Evolutionary conservation across 2,329 filamentous ascomycete species (phyloP).

Genomic region (Alternaria alternata): DNA sequence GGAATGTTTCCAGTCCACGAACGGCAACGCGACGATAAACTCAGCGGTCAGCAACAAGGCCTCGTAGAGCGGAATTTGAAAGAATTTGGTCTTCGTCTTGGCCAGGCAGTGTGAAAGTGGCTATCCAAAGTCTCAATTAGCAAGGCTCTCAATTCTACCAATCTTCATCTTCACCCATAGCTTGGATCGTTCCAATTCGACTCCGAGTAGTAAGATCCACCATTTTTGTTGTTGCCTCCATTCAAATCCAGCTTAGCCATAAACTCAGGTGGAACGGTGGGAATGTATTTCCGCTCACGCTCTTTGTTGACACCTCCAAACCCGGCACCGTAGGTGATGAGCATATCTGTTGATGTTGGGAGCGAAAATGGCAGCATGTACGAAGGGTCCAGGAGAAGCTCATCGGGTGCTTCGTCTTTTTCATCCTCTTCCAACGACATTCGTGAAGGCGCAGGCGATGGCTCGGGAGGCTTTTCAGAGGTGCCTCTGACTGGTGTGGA

Average conservation of each 20-base stretch:
- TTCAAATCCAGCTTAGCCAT: constrained; percentile 80
- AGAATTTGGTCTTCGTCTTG: constrained; percentile 10
- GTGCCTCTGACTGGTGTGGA: constrained; percentile 43
- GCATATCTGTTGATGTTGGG: constrained; percentile 96
- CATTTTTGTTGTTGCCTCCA: constrained; percentile 48
- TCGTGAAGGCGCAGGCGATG: constrained; percentile 45
- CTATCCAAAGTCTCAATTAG: constrained; percentile 15
- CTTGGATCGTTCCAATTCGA: constrained; percentile 44
- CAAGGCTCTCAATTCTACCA: not conserved
- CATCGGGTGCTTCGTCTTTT: constrained; percentile 74
- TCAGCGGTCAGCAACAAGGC: not conserved
- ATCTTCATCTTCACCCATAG: constrained; percentile 39
- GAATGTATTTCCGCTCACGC: constrained; percentile 92
- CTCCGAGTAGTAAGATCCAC: constrained; percentile 43
- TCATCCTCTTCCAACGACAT: constrained; percentile 60
- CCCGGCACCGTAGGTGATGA: constrained; percentile 91
- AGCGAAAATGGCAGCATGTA: constrained; percentile 95
- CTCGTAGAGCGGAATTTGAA: constrained; percentile 2
- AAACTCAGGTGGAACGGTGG: constrained; percentile 93
- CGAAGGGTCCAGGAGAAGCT: constrained; percentile 85
- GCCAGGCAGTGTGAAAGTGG: constrained; percentile 12
- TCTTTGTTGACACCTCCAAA: constrained; percentile 93
- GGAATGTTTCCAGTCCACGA: not conserved
- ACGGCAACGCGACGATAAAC: not conserved
- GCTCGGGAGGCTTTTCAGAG: constrained; percentile 32